Evolutionary conservation across 2,329 filamentous ascomycete genomes (phyloP), one percentile per base, ranked within the genome.

Genomic region (Dendrostoma leiphaemia): DNA sequence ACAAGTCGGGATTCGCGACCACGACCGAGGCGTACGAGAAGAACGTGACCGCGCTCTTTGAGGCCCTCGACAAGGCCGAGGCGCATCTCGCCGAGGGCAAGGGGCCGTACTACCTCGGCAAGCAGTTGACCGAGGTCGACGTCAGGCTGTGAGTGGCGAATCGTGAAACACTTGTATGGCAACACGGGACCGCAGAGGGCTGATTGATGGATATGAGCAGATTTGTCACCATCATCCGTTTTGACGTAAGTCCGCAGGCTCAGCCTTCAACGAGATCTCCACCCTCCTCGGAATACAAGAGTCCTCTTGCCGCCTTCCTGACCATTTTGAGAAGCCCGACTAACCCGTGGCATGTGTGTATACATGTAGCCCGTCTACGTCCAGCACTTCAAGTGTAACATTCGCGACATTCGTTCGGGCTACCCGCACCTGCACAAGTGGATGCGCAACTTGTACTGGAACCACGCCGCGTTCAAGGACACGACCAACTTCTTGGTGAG

Each of bases 401-500:
- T 96, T 57, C 81, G 86, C 23, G 91, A 95, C 70, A 92, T 96
- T 66, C 81, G 91, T 38, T 86, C 83, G 7, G 91, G 91, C 2
- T 97, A 94, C 68, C 92, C 92, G 26, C 76, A 80, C 48, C 74
- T 96, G 55, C 90, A 97, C 74, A 76, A 74, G 41, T 97, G 92
- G 91, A 71, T 96, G 73, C 80, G 89, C 52, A 81, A 86, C 65
- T 74, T 96, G 63, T 97, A 96, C 75, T 96, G 91, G 91, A 86
- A 87, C 62, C 69, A 84, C 23, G 77, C 84, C 0, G 91, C 90
- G 2, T 97, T 96, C 74, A 76, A 77, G 59, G 83, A 89, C 48
- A 94, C 91, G 58, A 96, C 92, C 21, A 83, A 97, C 70, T 96
- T 96, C 69, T 83, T 95, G 70, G n/a, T n/a, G n/a, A n/a, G n/a